Percentiles rank a stretch among this genome's conserved stretches.
phyloP scores from a whole-genome alignment of 257 asterid species.

The Lavandula angustifolia region DNA sequence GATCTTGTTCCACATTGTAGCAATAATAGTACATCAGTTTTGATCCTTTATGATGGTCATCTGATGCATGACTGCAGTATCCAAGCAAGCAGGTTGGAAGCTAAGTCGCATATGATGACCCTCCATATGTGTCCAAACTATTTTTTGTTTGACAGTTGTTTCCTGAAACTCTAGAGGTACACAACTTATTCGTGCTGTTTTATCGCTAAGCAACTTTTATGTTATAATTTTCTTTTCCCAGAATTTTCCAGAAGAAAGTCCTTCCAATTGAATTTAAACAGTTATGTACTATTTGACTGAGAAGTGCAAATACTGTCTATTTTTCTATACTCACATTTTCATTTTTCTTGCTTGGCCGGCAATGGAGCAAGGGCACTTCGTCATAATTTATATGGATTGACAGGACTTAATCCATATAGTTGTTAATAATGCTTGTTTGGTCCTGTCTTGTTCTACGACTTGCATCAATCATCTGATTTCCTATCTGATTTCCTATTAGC shows the following conservation, averaged over 20 bases:
- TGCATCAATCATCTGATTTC: too few relatives aligned
- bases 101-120: slow-evolving; percentile 42
- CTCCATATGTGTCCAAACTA: slow-evolving; percentile 37
- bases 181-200: slow-evolving; percentile 17
- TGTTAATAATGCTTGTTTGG: neutral
- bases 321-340: neutral
- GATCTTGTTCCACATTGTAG: neutral
- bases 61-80: slow-evolving; percentile 62
- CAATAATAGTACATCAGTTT: slow-evolving; percentile 4
- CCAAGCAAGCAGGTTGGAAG: slow-evolving; percentile 64
- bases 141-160: slow-evolving; percentile 44
- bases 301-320: neutral
- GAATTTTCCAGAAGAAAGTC: slow-evolving; percentile 1
- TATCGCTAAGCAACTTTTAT: neutral
- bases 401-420: neutral
- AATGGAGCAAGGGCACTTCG: neutral
- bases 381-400: neutral
- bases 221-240: neutral
- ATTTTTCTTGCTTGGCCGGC: too few relatives aligned
- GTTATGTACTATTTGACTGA: neutral
- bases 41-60: slow-evolving; percentile 37
- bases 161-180: slow-evolving; percentile 55
- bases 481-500: neutral
- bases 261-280: neutral
- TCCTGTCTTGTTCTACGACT: neutral